Conservation (phyloP, 1,284 basidiomycete genomes). For the Leccinum brunneo-olivaceum region DNA sequence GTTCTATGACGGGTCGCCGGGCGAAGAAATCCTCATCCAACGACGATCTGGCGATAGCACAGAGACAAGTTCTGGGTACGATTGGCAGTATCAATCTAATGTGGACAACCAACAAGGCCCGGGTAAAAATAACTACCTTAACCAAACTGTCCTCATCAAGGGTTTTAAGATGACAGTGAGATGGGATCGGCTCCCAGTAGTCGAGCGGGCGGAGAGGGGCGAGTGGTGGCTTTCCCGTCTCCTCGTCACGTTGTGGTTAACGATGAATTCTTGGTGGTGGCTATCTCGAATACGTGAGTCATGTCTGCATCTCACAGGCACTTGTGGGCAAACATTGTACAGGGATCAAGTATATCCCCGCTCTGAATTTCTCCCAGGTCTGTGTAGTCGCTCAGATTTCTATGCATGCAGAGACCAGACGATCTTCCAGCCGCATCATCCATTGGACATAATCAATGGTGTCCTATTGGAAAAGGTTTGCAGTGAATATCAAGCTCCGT, state of each 20-base stretch:
- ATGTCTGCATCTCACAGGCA: not conserved
- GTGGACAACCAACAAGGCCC: not conserved
- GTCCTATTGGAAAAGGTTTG: too few relatives aligned
- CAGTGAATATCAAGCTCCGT: too few relatives aligned
- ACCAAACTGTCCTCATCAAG: not conserved
- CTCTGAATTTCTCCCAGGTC: not conserved
- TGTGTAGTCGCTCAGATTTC: not conserved
- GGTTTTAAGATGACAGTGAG: not conserved
- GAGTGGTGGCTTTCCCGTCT: not conserved
- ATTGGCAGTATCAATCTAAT: not conserved
- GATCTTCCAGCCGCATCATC: not conserved
- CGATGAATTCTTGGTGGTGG: not conserved
- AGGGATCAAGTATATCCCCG: not conserved
- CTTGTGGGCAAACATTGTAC: too few relatives aligned
- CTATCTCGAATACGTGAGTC: not conserved
- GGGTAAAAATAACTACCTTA: not conserved
- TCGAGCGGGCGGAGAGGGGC: not conserved
- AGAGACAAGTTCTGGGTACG: not conserved
- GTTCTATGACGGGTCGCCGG: not conserved
- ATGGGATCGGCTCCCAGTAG: not conserved
- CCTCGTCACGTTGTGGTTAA: not conserved
- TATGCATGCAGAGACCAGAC: not conserved
- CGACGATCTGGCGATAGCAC: not conserved
- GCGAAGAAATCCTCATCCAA: not conserved
- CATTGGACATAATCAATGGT: not conserved